Evolutionary conservation across 1,139 yeast species (phyloP), one percentile per base, ranked within the genome.

Genomic region (Saccharomyces hybrid): DNA sequence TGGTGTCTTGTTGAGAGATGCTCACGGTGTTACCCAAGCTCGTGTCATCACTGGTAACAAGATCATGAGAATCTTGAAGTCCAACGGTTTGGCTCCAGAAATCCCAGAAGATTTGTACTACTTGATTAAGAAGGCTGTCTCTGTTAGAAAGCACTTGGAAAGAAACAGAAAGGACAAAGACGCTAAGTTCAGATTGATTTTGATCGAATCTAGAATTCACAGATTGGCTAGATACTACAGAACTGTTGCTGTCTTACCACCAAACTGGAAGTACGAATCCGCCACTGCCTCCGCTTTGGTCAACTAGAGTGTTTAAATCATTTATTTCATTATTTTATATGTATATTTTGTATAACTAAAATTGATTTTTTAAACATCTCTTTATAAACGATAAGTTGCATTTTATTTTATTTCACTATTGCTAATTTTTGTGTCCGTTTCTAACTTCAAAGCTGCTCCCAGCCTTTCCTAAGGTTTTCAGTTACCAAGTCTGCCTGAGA

Each of bases 111-210:
- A 93, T 78, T 88, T 93, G 75, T 93, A 93, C 95, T 91, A 81
- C 81, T 88, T 93, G 81, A 95, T 93, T 76, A 93, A 93, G 91
- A 93, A 93, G 86, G 99, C 99, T 77, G 98, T 93, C 73, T 76
- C 97, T 69, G 96, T 95, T 79, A 91, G 99, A 89, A 95, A 95
- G 88, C 99, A 93, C 82, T 88, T 93, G 78, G 99, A 95, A 83
- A 89, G 95, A 82, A 93, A 93, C 97, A 90, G 99, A 88, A 95
- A 93, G 85, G 99, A 93, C 83, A 91, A 93, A 86, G 99, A 93
- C 82, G 93, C 99, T 72, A 93, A 93, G 83, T 93, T 95, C 96
- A 90, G 99, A 87, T 89, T 93, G 76, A 93, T 93, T 93, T 87
- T 93, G 80, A 90, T 95, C 77, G 99, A 93, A 83, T 91, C 98